phyloP scores from a whole-genome alignment of 495 filamentous ascomycete genomes.

The Annulohypoxylon moriforme region DNA sequence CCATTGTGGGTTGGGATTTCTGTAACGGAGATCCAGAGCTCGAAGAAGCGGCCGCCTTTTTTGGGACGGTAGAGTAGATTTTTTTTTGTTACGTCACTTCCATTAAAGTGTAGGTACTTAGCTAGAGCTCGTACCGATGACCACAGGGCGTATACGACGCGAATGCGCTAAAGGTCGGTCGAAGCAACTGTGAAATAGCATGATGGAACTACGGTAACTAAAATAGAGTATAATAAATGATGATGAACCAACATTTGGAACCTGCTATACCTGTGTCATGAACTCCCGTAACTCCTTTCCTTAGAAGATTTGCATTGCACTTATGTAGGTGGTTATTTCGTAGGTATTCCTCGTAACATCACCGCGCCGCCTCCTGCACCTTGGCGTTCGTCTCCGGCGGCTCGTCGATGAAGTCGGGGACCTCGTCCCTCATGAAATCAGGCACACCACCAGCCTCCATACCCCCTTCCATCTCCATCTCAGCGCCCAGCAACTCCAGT shows the following conservation, averaged over 20 bases:
- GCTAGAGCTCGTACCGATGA: background rate
- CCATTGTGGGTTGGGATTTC: conserved; percentile 98
- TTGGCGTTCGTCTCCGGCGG: conserved; percentile 72
- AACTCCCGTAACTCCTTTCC: conserved; percentile 37
- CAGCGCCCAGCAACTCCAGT: conserved; percentile 91
- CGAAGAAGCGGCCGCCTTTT: conserved; percentile 83
- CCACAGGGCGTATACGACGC: background rate
- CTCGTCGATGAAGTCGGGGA: conserved; percentile 91
- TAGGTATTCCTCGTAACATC: conserved; percentile 40
- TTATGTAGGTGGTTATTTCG: background rate
- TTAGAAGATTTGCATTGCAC: background rate
- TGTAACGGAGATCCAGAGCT: conserved; percentile 88
- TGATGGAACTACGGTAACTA: background rate
- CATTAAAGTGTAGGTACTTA: background rate
- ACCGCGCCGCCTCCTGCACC: conserved; percentile 81
- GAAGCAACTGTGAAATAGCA: background rate
- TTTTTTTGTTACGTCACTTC: background rate
- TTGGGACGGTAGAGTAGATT: conserved; percentile 64
- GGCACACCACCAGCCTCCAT: conserved; percentile 74
- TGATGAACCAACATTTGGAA: conserved; percentile 3
- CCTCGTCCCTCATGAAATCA: conserved; percentile 88
- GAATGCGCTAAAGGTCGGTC: background rate
- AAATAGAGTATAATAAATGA: conserved; percentile 36
- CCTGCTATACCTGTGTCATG: conserved; percentile 1
- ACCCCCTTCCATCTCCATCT: conserved; percentile 78